phyloP scores from a whole-genome alignment of 805 yeast genomes.

The Candida tammaniensis region DNA sequence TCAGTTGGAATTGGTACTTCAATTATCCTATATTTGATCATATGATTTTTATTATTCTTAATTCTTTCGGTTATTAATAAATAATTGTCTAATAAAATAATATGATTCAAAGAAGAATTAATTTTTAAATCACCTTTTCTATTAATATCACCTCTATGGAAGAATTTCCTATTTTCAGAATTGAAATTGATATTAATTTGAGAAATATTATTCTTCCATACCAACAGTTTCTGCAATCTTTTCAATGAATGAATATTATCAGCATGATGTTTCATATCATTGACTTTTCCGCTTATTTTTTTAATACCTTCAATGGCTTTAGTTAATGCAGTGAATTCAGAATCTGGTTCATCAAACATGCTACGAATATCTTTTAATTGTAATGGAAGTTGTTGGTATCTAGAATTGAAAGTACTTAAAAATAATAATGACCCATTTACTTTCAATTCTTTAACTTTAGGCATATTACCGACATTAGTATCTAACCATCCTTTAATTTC shows the following conservation, averaged over 20 bases:
- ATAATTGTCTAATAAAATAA: conserved; percentile 70
- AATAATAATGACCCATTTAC: conserved; percentile 40
- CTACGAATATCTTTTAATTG: conserved; percentile 59
- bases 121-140: conserved; percentile 65
- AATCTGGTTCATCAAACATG: conserved; percentile 36
- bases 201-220: conserved; percentile 46
- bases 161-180: conserved; percentile 54
- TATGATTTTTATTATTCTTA: conserved; percentile 30
- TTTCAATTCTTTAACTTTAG: conserved; percentile 44
- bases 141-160: conserved; percentile 55
- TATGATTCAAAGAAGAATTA: conserved; percentile 48
- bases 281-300: conserved; percentile 55
- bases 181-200: conserved; percentile 51
- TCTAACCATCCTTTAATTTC: conserved; percentile 58
- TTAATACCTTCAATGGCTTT: conserved; percentile 56
- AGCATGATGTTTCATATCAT: conserved; percentile 59
- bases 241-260: conserved; percentile 56
- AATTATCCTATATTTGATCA: conserved; percentile 37
- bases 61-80: conserved; percentile 61
- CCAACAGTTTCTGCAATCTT: conserved; percentile 49
- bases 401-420: conserved; percentile 41
- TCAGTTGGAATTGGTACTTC: conserved; percentile 65
- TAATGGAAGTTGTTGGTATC: conserved; percentile 54
- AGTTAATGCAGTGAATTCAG: conserved; percentile 50
- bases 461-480: conserved; percentile 48